Evolutionary conservation across 2,329 filamentous ascomycete species (phyloP).

Genomic region (Hymenoscyphus occultus): DNA sequence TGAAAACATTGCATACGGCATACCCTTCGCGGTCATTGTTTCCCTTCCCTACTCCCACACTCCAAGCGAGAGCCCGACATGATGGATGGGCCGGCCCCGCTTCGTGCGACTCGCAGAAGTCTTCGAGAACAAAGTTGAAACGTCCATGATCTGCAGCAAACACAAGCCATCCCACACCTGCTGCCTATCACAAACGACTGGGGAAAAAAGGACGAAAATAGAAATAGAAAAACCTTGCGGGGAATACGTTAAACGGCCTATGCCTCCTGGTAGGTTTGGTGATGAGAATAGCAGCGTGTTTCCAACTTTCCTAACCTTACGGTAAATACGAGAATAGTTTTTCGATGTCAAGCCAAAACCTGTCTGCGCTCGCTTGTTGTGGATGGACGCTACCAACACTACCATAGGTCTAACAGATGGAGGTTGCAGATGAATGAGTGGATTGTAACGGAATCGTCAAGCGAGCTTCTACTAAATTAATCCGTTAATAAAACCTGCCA

Average conservation of each 20-base stretch:
- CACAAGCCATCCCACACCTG: slow-evolving; percentile 1
- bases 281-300: neutral
- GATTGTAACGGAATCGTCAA: neutral
- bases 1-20: neutral
- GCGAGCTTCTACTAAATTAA: neutral
- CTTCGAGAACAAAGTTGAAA: slow-evolving; percentile 5
- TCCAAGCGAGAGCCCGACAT: slow-evolving; percentile 1
- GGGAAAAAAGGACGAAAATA: neutral
- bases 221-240: neutral
- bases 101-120: neutral
- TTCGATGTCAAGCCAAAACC: neutral
- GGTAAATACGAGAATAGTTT: neutral
- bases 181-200: neutral
- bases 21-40: neutral
- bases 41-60: neutral
- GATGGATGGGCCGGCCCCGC: neutral
- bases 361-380: neutral
- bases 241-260: neutral
- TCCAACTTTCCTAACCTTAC: neutral
- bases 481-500: neutral
- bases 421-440: neutral
- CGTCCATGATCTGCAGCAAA: slow-evolving; percentile 2
- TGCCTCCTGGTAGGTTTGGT: too few relatives aligned
- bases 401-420: too few relatives aligned
- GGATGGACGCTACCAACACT: neutral